Percentiles rank a stretch among this genome's conserved stretches.
Conservation (phyloP, 768 basidiomycete genomes). For the Termitomyces sp. region DNA sequence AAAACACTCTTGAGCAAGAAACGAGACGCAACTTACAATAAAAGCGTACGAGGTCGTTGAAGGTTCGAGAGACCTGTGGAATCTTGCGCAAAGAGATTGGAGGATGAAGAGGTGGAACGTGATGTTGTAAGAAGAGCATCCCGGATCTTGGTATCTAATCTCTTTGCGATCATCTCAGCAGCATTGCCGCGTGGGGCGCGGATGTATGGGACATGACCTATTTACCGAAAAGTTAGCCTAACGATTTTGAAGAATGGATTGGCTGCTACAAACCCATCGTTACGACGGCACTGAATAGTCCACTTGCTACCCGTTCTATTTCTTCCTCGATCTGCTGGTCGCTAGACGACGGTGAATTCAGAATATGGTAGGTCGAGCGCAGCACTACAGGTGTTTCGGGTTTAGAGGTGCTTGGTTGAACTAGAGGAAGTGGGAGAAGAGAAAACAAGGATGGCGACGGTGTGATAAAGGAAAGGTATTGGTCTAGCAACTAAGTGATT, state of each 20-base stretch:
- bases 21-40: background rate
- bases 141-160: constrained; percentile 86
- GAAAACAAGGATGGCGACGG: constrained; percentile 94
- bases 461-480: constrained; percentile 94
- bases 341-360: constrained; percentile 87
- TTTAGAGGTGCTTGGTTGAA: constrained; percentile 27
- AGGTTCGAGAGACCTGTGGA: constrained; percentile 79
- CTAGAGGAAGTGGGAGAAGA: constrained; percentile 57
- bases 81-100: constrained; percentile 70
- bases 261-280: constrained; percentile 62
- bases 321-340: constrained; percentile 92
- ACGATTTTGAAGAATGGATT: background rate
- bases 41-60: constrained; percentile 68
- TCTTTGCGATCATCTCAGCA: constrained; percentile 98
- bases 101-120: constrained; percentile 45
- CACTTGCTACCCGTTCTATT: constrained; percentile 85
- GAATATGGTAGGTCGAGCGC: constrained; percentile 70
- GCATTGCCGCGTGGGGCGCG: constrained; percentile 94
- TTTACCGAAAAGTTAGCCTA: constrained; percentile 1
- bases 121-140: constrained; percentile 75
- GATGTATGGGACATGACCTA: constrained; percentile 91
- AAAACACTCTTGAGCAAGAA: background rate
- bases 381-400: constrained; percentile 28
- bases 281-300: constrained; percentile 87
- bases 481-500: constrained; percentile 74